Evolutionary conservation across 495 filamentous ascomycete genomes (phyloP), one percentile per base, ranked within the genome.

Genomic region (Glonium stellatum): DNA sequence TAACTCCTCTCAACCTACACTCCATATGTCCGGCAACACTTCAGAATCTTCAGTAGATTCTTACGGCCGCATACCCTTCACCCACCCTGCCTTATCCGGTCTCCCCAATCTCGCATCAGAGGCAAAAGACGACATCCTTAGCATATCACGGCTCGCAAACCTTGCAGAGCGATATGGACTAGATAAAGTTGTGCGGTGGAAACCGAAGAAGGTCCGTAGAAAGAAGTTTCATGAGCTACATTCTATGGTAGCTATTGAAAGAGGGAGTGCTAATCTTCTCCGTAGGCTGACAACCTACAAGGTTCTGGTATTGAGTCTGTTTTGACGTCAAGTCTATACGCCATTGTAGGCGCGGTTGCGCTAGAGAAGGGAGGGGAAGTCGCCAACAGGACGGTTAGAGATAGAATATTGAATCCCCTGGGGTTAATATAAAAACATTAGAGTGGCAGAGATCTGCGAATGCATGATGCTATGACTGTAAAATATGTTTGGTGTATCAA

Each of bases 301-400:
- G 72, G 65, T 23, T 96, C 90, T 10, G 93, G 93, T 18, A 67
- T 88, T 34, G 79, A 87, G 3, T 69, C 83, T 12, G 83, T 97
- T 39, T 75, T 91, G 50, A 77, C 84, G n/a, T 82, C 88, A 54
- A 81, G 88, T 21, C 66, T 97, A 55, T 93, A 87, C 68, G 89
- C 91, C 15, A 84, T 99, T 23, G 71, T 97, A 39, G 93, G 93
- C 23, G 93, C 95, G 23, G 72, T 97, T 58, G 83, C 90, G 10
- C 73, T 97, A 60, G 88, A 95, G 72, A 85, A 86, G 63, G 93
- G 93, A 27, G 89, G 88, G 50, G 82, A 85, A 50, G 77, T 86
- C 57, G 92, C 95, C 51, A 85, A 84, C 57, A 77, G 81, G 71
- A 75, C 93, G 58, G 84, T 87, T 18, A 82, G 80, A 67, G 87